phyloP scores from a whole-genome alignment of 148 eudicot species.

The Agrostemma githago region DNA sequence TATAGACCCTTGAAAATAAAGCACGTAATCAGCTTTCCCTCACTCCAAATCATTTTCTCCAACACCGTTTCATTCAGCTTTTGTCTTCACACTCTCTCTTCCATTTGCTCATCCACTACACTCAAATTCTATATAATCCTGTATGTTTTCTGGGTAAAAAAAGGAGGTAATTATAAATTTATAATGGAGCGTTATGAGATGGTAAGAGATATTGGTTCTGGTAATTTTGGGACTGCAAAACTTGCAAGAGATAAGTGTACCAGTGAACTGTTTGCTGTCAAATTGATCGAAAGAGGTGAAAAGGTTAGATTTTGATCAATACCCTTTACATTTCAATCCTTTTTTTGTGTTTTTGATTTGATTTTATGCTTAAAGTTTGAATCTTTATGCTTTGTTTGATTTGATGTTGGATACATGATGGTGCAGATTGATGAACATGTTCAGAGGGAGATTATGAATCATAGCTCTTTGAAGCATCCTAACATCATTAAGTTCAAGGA shows the following conservation, averaged over 20 bases:
- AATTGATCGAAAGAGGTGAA: slow-evolving; percentile 78
- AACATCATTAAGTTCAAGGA: slow-evolving; percentile 82
- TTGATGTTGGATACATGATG: slow-evolving; percentile 1
- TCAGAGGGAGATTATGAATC: slow-evolving; percentile 86
- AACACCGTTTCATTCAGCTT: background rate
- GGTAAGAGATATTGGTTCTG: slow-evolving; percentile 66
- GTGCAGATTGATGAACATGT: slow-evolving; percentile 91
- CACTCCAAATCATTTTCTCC: slow-evolving; percentile 31
- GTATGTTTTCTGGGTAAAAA: background rate
- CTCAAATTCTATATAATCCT: background rate
- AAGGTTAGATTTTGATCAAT: slow-evolving; percentile 39
- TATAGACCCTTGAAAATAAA: slow-evolving; percentile 1
- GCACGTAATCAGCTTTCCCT: slow-evolving; percentile 17
- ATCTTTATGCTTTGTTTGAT: slow-evolving; percentile 19
- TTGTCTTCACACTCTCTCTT: background rate
- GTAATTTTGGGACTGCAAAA: slow-evolving; percentile 91
- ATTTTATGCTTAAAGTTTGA: background rate
- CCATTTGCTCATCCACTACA: background rate
- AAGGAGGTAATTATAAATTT: background rate
- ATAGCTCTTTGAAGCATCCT: slow-evolving; percentile 79
- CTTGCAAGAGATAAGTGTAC: slow-evolving; percentile 62
- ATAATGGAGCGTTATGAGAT: slow-evolving; percentile 72
- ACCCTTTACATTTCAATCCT: background rate
- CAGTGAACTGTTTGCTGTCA: slow-evolving; percentile 58
- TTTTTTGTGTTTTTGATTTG: background rate